A percentile compares a stretch with the other conserved stretches of the same genome.
Evolutionary conservation across 768 basidiomycete species (phyloP).

Genomic region (Mycena floridula): DNA sequence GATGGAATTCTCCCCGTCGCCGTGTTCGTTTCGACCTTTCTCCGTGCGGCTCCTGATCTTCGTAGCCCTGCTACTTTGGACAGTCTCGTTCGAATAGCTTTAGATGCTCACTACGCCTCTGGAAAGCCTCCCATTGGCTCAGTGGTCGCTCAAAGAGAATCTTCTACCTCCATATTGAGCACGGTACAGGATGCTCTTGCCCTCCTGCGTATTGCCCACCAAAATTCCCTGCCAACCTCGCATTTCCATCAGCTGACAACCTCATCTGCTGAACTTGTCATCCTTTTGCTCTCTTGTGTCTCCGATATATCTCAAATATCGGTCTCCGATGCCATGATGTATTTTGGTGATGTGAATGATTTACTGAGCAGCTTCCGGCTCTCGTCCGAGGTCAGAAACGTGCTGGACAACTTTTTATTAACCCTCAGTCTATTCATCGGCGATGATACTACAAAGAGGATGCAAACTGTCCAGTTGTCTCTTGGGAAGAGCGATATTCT

Average conservation of each 20-base stretch:
- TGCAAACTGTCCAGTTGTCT: constrained; percentile 55
- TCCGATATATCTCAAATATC: constrained; percentile 58
- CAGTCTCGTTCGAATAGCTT: constrained; percentile 58
- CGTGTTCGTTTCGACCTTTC: constrained; percentile 58
- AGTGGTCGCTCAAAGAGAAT: constrained; percentile 43
- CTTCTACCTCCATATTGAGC: constrained; percentile 41
- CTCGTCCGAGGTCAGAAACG: constrained; percentile 44
- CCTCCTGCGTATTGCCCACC: constrained; percentile 51
- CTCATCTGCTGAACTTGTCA: constrained; percentile 60
- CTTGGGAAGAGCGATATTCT: constrained; percentile 52
- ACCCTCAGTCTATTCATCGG: constrained; percentile 56
- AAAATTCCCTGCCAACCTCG: constrained; percentile 41
- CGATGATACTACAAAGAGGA: constrained; percentile 69
- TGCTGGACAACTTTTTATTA: constrained; percentile 53
- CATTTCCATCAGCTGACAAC: constrained; percentile 52
- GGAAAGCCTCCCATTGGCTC: constrained; percentile 49
- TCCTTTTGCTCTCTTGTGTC: constrained; percentile 55
- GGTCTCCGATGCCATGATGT: constrained; percentile 49
- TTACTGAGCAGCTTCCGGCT: constrained; percentile 49
- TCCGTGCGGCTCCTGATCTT: constrained; percentile 53
- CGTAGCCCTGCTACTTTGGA: constrained; percentile 64
- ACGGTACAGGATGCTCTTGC: constrained; percentile 57
- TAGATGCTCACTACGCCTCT: constrained; percentile 59
- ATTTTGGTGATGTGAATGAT: constrained; percentile 44
- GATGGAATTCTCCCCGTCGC: constrained; percentile 50